Evolutionary conservation across 2,329 filamentous ascomycete genomes (phyloP), one percentile per base, ranked within the genome.

Genomic region (Huntiella moniliformis): DNA sequence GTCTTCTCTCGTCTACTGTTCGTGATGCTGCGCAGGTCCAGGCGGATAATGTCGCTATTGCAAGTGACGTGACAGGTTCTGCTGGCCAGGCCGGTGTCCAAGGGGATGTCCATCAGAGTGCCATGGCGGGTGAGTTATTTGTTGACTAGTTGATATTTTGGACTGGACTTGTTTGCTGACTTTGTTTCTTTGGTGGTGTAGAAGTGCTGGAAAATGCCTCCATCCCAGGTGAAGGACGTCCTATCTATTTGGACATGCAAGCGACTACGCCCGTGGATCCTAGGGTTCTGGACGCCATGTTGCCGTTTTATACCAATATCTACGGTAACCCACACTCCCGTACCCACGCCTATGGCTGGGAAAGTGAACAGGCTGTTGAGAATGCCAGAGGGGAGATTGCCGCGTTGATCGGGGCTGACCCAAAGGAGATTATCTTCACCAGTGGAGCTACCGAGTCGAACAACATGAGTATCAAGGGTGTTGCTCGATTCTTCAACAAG

Each of bases 401-500:
- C 3, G 71, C 71, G 35, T 72, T 98, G 46, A 91, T 98, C 53
- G 88, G 88, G 18, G 91, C 91, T 22, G 86, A 98, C 60, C 69
- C 91, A 4, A 98, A 98, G 64, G 91, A 98, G 61, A 96, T 98
- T 53, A 92, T 98, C 56, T 96, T 98, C 65, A 98, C 91, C 5
- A 95, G 87, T 56, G 91, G 91, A 46, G 91, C 91, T 12, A 98
- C 91, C 0, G 91, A 98, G 67, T 95, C 86, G 60, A 98, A 98
- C 65, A 98, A 98, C 58, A 98, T 98, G 91, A 94, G 86, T 63
- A 85, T 98, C 67, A 98, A 98, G 67, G 91, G 91, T 52, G 88
- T 98, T 6, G 87, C 91, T 15, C 74, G 88, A 52, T 98, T 98
- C 66, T 95, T 95, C 60, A 86, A 85, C 53, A 77, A 84, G 48